phyloP scores from a whole-genome alignment of 139 green algal genomes.

The Yamagishiella unicocca region DNA sequence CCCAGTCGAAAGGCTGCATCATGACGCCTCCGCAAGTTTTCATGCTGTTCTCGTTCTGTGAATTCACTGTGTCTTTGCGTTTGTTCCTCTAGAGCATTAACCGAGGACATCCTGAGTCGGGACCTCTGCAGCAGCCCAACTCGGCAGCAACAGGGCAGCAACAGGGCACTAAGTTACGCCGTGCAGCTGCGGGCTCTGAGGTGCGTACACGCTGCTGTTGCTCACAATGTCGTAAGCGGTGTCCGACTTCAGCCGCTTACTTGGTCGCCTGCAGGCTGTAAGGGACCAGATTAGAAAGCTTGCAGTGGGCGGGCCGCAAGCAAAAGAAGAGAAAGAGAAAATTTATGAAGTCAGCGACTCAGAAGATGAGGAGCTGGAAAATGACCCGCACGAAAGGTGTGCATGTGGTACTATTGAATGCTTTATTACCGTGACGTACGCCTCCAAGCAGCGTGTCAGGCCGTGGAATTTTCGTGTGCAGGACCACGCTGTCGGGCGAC shows the following conservation, averaged over 20 bases:
- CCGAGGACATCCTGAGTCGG: conserved; percentile 5
- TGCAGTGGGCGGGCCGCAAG: conserved; percentile 58
- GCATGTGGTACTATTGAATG: not conserved
- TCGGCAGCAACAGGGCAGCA: not conserved
- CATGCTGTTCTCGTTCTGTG: not conserved
- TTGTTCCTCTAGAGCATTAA: conserved; percentile 40
- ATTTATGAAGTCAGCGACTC: conserved; percentile 72
- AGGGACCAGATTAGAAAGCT: conserved; percentile 75
- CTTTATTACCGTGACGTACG: not conserved
- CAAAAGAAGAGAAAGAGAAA: conserved; percentile 53
- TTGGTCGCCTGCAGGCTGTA: conserved; percentile 56
- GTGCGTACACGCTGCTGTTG: conserved; percentile 21
- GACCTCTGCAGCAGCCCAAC: not conserved
- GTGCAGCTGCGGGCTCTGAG: conserved; percentile 70
- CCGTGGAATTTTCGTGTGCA: not conserved
- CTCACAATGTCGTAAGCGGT: not conserved
- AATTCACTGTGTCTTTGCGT: not conserved
- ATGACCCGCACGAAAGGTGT: conserved; percentile 27
- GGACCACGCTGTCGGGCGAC: not conserved
- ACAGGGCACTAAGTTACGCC: conserved; percentile 52
- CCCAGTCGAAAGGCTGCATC: no score
- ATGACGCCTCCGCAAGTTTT: not conserved
- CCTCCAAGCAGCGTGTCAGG: not conserved
- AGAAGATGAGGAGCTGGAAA: conserved; percentile 70
- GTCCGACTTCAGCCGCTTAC: not conserved